Conservation (phyloP, 139 green algal species). For the Astrephomene gubernaculifera region DNA sequence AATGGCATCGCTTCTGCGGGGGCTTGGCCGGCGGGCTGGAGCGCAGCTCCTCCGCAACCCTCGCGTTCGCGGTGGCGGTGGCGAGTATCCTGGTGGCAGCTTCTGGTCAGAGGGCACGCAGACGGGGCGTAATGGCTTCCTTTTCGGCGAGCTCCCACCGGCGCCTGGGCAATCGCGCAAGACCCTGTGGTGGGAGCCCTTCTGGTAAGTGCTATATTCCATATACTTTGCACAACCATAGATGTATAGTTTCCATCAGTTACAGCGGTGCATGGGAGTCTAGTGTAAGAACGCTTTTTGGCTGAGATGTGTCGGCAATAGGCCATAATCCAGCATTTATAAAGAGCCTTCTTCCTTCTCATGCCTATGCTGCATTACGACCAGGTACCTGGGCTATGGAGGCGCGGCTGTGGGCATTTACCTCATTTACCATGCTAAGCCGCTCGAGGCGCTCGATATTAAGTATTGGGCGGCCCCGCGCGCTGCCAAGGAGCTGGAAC, state of each 20-base stretch:
- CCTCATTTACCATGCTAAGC: conserved; percentile 58
- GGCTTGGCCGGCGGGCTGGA: not conserved
- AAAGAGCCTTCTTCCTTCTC: too few species aligned
- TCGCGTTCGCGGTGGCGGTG: conserved; percentile 39
- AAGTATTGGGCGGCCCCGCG: conserved; percentile 61
- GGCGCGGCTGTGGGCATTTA: conserved; percentile 50
- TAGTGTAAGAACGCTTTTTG: too few species aligned
- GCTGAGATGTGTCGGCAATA: too few species aligned
- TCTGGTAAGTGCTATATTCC: conserved; percentile 75
- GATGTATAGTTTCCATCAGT: too few species aligned
- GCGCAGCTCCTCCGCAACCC: conserved; percentile 29
- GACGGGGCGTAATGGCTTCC: conserved; percentile 76
- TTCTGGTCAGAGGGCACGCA: conserved; percentile 85
- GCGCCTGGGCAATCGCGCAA: conserved; percentile 77
- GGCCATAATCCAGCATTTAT: too few species aligned
- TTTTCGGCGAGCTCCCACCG: conserved; percentile 89
- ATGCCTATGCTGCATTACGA: not conserved
- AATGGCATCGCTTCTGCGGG: not conserved
- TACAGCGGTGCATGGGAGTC: too few species aligned
- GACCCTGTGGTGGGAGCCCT: conserved; percentile 88
- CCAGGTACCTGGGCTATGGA: conserved; percentile 56
- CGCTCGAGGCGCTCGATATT: conserved; percentile 61
- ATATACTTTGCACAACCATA: too few species aligned
- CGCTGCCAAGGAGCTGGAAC: conserved; percentile 44
- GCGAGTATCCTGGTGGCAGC: conserved; percentile 62